Percentiles rank a stretch among this genome's conserved stretches.
phyloP scores from a whole-genome alignment of 2,329 filamentous ascomycete species.

The Beauveria bassiana region DNA sequence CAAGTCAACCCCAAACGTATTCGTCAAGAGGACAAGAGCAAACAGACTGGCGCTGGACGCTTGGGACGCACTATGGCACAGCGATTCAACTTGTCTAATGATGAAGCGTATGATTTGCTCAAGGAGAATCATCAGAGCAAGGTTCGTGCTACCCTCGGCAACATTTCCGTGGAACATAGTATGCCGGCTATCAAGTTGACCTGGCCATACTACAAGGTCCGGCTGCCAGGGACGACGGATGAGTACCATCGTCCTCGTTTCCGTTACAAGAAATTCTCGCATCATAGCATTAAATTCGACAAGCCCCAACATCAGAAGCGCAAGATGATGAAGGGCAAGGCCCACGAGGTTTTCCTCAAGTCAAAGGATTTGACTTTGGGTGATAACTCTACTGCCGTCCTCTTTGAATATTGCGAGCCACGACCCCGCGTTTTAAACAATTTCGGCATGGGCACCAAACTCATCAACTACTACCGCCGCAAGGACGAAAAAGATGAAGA shows the following conservation, averaged over 20 bases:
- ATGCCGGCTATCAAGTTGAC: conserved; percentile 85
- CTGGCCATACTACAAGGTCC: conserved; percentile 93
- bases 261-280: conserved; percentile 59
- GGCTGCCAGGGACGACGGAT: conserved; percentile 63
- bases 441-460: conserved; percentile 91
- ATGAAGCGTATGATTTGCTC: conserved; percentile 88
- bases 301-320: conserved; percentile 68
- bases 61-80: conserved; percentile 65
- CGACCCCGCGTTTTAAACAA: conserved; percentile 87
- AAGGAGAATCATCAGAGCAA: conserved; percentile 98
- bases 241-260: conserved; percentile 80
- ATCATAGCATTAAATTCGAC: conserved; percentile 62
- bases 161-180: conserved; percentile 89
- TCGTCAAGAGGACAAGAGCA: conserved; percentile 48
- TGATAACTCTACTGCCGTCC: conserved; percentile 79
- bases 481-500: conserved; percentile 66
- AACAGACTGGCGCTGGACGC: conserved; percentile 60
- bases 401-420: conserved; percentile 95
- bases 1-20: conserved; percentile 55
- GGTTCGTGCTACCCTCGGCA: conserved; percentile 83
- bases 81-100: conserved; percentile 93
- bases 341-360: conserved; percentile 68
- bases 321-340: conserved; percentile 74
- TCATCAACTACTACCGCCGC: conserved; percentile 95
- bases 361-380: conserved; percentile 78